phyloP scores from a whole-genome alignment of 805 yeast genomes.

The Lipomyces orientalis region DNA sequence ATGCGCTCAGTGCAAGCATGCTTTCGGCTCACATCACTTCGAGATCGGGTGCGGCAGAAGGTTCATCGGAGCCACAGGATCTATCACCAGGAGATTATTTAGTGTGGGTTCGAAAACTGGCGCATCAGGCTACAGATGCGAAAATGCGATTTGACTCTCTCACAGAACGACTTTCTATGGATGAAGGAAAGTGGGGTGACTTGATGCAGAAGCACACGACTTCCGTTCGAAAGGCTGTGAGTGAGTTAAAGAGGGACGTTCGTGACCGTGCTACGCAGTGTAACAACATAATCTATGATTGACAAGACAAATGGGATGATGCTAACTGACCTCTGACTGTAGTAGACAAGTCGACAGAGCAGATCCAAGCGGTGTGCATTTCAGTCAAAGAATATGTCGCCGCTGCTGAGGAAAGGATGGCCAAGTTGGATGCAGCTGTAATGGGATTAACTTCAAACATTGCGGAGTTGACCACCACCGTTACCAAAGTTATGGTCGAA shows the following conservation, averaged over 20 bases:
- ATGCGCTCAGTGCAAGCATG: background rate
- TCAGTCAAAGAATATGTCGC: constrained; percentile 5
- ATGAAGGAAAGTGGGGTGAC: constrained; percentile 12
- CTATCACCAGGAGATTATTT: constrained; percentile 9
- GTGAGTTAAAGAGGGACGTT: background rate
- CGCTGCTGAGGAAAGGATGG: background rate
- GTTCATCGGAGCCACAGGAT: background rate
- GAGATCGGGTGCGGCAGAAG: background rate
- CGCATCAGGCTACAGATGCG: constrained; percentile 19
- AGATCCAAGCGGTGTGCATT: background rate
- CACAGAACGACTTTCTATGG: constrained; percentile 2
- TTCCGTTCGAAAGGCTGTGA: background rate
- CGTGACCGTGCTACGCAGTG: constrained; percentile 2
- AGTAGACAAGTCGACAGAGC: background rate
- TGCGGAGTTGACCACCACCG: background rate
- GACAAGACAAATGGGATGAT: background rate
- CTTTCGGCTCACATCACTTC: background rate
- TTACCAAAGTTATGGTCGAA: background rate
- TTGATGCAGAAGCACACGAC: background rate
- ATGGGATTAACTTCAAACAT: background rate
- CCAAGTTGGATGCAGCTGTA: background rate
- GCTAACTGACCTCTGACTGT: background rate
- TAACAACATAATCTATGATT: background rate
- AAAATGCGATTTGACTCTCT: constrained; percentile 14
- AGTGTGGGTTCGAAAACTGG: constrained; percentile 25